phyloP scores from a whole-genome alignment of 2,329 filamentous ascomycete genomes.

The Cladosporium austrohemisphaericum region DNA sequence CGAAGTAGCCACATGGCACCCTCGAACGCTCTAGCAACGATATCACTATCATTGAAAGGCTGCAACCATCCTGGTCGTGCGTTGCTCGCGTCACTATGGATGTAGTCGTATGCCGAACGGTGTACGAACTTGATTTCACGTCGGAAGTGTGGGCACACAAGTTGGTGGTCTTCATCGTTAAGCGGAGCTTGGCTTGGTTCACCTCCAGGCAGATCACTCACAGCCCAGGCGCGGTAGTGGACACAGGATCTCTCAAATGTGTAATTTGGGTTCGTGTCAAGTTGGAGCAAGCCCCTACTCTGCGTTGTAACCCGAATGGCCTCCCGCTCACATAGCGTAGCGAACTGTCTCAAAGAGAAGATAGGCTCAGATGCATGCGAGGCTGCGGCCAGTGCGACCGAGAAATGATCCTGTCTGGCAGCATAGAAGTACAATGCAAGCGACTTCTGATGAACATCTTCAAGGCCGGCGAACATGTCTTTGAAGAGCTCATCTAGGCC shows the following conservation, averaged over 20 bases:
- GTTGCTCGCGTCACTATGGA: not conserved
- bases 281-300: conserved; percentile 1
- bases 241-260: not conserved
- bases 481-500: not conserved
- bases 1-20: not conserved
- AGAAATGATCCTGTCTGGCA: not conserved
- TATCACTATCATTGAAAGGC: not conserved
- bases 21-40: not conserved
- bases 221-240: not conserved
- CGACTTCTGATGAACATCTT: not conserved
- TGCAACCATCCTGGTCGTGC: too few species aligned
- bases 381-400: not conserved
- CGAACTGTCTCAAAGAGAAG: not conserved
- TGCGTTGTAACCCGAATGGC: not conserved
- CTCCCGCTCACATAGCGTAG: not conserved
- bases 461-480: not conserved
- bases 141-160: not conserved
- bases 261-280: too few species aligned
- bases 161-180: not conserved
- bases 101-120: conserved; percentile 3
- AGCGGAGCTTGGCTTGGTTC: not conserved
- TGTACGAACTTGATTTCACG: not conserved
- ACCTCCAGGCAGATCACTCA: not conserved
- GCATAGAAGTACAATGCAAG: conserved; percentile 1
- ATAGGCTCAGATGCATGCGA: not conserved